Evolutionary conservation across 441 rosid species (phyloP), one percentile per base, ranked within the genome.

Genomic region (Cnidoscolus chayamansa): DNA sequence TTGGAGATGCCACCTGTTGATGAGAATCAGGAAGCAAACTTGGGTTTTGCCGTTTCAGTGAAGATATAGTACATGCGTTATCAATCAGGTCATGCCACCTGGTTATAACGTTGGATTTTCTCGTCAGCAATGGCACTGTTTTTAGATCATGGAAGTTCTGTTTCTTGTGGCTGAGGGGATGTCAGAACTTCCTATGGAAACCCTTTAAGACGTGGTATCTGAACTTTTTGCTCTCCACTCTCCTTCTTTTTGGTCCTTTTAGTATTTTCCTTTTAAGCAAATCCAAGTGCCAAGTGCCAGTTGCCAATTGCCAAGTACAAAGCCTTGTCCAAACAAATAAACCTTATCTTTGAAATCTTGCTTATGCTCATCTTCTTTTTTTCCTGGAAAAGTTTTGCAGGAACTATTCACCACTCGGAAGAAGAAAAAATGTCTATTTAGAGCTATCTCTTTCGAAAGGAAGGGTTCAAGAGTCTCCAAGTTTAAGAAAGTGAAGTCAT

Each of bases 391-490:
- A 53, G 37, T 0, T 30, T 15, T 55, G 45, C 45, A 40, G 45
- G 45, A 40, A 40, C 6, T 5, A 40, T 40, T 6, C 45, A 40
- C 45, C 7, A 6, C 45, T 40, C 25, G 7, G 11, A 11, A 54
- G 43, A 37, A 59, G 40, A 37, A 57, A 43, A 67, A 9, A 15
- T 62, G 48, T 67, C 35, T 54, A 31, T 4, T 40, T 10, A 25
- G 40, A 31, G 56, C 35, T 10, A 61, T 71, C 56, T 71, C 61
- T 58, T 61, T 67, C 31, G n/a, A 25, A 63, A 63, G 58, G 70
- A 62, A 31, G 47, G 63, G 58, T 56, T 37, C 45, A 40, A 3
- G 7, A 3, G 45, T 40, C 45, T 40, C 45, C 45, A 40, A 40
- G 45, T 40, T 5, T 7, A 40, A 40, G 45, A 40, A 40, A 40